Conservation (phyloP, 1,284 basidiomycete genomes). For the Tremellales sp. region DNA sequence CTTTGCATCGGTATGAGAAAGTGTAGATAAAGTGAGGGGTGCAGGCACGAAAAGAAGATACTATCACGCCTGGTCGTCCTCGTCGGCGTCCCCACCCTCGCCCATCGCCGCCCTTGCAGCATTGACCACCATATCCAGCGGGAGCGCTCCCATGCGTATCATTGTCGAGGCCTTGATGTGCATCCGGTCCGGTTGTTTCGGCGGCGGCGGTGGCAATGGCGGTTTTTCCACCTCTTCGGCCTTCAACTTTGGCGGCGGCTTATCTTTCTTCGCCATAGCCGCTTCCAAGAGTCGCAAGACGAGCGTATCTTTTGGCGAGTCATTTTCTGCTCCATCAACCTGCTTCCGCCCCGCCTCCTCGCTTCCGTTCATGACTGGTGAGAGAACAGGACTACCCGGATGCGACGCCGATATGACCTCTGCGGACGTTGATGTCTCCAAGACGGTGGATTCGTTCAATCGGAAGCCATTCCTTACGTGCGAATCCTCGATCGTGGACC, state of each 20-base stretch:
- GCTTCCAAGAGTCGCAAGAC: background rate
- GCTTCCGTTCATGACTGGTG: slow-evolving; percentile 10
- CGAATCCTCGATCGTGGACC: background rate
- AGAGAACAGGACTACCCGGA: slow-evolving; percentile 1
- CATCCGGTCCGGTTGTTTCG: too few relatives aligned
- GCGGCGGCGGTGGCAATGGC: too few relatives aligned
- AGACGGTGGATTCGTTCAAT: background rate
- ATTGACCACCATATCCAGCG: background rate
- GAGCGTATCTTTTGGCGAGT: background rate
- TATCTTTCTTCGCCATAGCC: background rate
- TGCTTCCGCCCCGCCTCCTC: slow-evolving; percentile 9
- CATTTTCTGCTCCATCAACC: background rate
- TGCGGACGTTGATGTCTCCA: background rate
- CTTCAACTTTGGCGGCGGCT: too few relatives aligned
- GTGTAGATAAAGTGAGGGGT: too few relatives aligned
- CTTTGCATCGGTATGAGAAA: too few relatives aligned
- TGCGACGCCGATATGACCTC: background rate
- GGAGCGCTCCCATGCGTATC: background rate
- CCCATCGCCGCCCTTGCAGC: slow-evolving; percentile 3
- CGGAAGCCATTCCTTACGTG: background rate
- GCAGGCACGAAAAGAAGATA: too few relatives aligned
- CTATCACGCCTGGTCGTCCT: too few relatives aligned
- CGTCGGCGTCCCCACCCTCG: background rate
- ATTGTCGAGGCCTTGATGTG: too few relatives aligned
- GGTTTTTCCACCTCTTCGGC: too few relatives aligned